Conservation (phyloP, 2,329 filamentous ascomycete genomes). For the Fusarium keratoplasticum region DNA sequence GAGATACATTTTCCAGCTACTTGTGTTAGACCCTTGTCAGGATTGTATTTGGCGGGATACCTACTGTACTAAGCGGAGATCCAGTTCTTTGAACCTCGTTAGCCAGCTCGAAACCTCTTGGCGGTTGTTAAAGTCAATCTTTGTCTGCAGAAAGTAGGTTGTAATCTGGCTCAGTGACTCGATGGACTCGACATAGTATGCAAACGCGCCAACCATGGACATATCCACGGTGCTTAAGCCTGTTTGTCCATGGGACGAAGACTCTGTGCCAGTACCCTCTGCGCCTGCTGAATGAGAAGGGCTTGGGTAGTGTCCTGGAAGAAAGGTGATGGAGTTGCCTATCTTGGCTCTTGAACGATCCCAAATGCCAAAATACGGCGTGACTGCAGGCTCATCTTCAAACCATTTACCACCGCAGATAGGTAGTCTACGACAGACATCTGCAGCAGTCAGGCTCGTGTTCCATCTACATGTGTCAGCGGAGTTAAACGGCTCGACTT, state of each 20-base stretch:
- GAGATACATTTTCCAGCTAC: slow-evolving; percentile 56
- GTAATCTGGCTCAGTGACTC: slow-evolving; percentile 58
- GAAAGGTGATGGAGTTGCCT: slow-evolving; percentile 51
- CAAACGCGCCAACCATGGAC: slow-evolving; percentile 56
- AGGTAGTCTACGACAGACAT: slow-evolving; percentile 44
- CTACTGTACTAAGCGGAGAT: slow-evolving; percentile 55
- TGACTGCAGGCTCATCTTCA: slow-evolving; percentile 49
- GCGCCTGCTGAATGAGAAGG: neutral
- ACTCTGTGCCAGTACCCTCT: neutral
- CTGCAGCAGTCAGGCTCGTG: slow-evolving; percentile 26
- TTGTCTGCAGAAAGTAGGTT: slow-evolving; percentile 57
- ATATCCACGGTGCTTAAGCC: slow-evolving; percentile 34
- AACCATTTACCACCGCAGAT: slow-evolving; percentile 55
- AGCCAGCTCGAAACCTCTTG: slow-evolving; percentile 55
- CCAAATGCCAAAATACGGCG: slow-evolving; percentile 59
- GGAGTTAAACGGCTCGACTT: neutral
- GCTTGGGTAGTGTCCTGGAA: slow-evolving; percentile 43
- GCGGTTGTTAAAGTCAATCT: slow-evolving; percentile 51
- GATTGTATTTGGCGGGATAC: neutral
- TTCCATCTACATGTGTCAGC: neutral
- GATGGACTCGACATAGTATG: slow-evolving; percentile 58
- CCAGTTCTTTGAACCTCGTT: slow-evolving; percentile 59
- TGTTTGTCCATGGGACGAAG: neutral
- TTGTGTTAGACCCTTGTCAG: neutral
- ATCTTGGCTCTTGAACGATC: slow-evolving; percentile 52